These are phyloP conservation scores for Lyophyllum shimeji DNA, from an alignment of 768 basidiomycete genomes.

Conservation along the genomic window DNA sequence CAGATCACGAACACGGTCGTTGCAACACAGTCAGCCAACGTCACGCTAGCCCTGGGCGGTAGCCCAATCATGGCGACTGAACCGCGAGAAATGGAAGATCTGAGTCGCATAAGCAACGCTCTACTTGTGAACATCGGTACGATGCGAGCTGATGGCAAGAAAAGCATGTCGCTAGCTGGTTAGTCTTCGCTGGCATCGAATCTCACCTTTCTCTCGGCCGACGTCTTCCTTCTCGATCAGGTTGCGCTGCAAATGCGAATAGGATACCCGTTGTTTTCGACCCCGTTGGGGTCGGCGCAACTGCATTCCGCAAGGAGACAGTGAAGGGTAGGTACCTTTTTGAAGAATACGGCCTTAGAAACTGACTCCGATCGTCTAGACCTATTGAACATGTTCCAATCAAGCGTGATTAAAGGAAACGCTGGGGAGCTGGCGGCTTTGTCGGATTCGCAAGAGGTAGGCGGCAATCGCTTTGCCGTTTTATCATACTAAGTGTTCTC, in stretches of 20 bases:
- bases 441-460: constrained; percentile 73
- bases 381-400: constrained; percentile 76
- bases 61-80: constrained; percentile 95
- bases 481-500: not conserved
- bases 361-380: constrained; percentile 35
- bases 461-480: not conserved
- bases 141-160: constrained; percentile 51
- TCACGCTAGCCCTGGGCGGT: constrained; percentile 82
- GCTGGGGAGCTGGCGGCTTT: constrained; percentile 84
- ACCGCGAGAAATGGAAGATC: constrained; percentile 78
- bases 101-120: constrained; percentile 62
- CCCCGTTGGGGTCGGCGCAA: constrained; percentile 91
- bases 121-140: constrained; percentile 90
- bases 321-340: constrained; percentile 50
- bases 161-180: constrained; percentile 80
- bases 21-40: constrained; percentile 86
- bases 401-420: constrained; percentile 93
- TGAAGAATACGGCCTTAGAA: not conserved
- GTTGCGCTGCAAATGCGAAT: constrained; percentile 59
- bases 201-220: not conserved
- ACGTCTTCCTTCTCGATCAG: constrained; percentile 22
- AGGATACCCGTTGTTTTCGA: constrained; percentile 84
- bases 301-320: constrained; percentile 60
- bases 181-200: not conserved
- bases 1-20: constrained; percentile 92